Evolutionary conservation across 352 stramenopile genomes (phyloP).

Genomic region (Phytophthora quininea): DNA sequence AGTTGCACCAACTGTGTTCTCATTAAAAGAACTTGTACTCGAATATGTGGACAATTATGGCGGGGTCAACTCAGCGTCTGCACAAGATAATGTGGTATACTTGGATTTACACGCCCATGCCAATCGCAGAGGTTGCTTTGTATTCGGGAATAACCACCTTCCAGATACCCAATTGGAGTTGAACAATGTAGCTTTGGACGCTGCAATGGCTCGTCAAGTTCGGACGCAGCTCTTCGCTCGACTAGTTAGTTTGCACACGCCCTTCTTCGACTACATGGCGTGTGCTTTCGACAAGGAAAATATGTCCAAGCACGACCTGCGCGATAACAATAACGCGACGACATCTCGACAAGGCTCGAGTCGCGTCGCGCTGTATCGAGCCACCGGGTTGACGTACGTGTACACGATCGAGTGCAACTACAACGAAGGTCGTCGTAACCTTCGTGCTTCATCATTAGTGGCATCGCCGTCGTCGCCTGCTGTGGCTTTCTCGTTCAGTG

Average conservation of each 20-base stretch:
- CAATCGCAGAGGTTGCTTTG: conserved; percentile 90
- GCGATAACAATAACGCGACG: conserved; percentile 58
- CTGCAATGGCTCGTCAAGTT: conserved; percentile 50
- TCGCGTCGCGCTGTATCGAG: conserved; percentile 74
- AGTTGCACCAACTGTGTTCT: conserved; percentile 72
- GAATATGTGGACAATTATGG: conserved; percentile 38
- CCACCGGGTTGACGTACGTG: conserved; percentile 75
- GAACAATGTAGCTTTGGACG: conserved; percentile 18
- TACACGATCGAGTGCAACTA: conserved; percentile 96
- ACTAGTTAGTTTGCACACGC: conserved; percentile 69
- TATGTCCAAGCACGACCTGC: conserved; percentile 71
- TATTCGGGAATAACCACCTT: conserved; percentile 88
- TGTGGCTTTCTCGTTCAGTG: background rate
- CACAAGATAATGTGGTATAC: conserved; percentile 63
- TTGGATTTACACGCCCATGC: conserved; percentile 92
- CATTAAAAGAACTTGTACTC: conserved; percentile 58
- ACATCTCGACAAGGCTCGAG: conserved; percentile 74
- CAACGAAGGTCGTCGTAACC: conserved; percentile 70
- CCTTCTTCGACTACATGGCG: conserved; percentile 87
- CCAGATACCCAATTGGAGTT: conserved; percentile 9
- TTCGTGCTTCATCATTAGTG: conserved; percentile 31
- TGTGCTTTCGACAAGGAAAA: conserved; percentile 87
- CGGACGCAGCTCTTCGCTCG: conserved; percentile 86
- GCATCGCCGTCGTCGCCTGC: conserved; percentile 17
- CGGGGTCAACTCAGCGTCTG: conserved; percentile 19